Base-by-base conservation (phyloP, 225 moss, liverwort and hornwort species). In the Ulota crispa region DNA sequence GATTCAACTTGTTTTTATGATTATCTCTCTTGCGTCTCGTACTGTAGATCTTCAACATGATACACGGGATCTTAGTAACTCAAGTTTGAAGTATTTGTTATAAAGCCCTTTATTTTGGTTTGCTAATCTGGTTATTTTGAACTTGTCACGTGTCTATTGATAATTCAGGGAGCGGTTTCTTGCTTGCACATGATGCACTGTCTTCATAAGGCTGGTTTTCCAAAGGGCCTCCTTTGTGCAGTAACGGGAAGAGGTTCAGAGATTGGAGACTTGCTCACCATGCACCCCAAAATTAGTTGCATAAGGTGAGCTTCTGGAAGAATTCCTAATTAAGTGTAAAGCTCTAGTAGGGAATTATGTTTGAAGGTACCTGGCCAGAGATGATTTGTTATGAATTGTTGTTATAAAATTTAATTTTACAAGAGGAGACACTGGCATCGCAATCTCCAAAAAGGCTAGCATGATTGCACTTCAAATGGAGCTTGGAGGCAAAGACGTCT, bases 401-500 rank as follows among this genome's bases (percentile, higher is more conserved):
- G 19, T 70, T 37, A 8, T 63, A 73, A 62, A 39, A 56, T 81
- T 86, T 85, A 96, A 94, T 89, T 94, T 96, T 79, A 96, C 96
- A 64, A 92, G 93, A 74, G 96, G 96, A 81, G 96, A 91, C 68
- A 92, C 93, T 8, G 94, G 92, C 69, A 94, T 96, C 55, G 91
- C 92, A 11, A 96, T 96, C 62, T 89, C 91, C 53, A 89, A 93
- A 68, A 94, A 88, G 68, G 87, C 91, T 34, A 85, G 92, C 50
- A 94, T 93, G 96, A 86, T 96, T 68, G 94, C 90, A 26, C 84
- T 94, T 32, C 94, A 94, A 77, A 96, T 94, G 96, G 94, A 96
- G 70, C 88, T 94, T 83, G 37, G 94, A 75, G 96, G 94, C 65
- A 94, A 94, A 78, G 93, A 96, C 34, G 85, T 87, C 2, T 94